These are phyloP conservation scores for Capronia americana DNA, from an alignment of 2,329 filamentous ascomycete genomes.

Conservation along the genomic window DNA sequence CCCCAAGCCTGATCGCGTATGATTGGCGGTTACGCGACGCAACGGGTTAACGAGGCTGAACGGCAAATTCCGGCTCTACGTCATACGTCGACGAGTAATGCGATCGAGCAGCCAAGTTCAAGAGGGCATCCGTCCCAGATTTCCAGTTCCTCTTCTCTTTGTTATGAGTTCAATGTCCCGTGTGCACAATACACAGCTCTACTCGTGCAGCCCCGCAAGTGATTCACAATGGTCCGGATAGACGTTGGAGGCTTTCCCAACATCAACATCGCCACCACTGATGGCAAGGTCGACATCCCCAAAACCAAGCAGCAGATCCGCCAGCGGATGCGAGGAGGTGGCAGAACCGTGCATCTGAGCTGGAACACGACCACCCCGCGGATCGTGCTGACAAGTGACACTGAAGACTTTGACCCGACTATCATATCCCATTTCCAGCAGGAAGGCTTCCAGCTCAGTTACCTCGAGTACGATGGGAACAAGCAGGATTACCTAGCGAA, in stretches of 20 bases:
- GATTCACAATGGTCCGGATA: slow-evolving; percentile 30
- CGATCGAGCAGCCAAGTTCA: slow-evolving; percentile 9
- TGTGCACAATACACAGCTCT: neutral
- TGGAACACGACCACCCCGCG: slow-evolving; percentile 34
- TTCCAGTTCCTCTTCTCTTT: neutral
- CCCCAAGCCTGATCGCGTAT: slow-evolving; percentile 6
- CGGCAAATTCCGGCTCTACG: slow-evolving; percentile 5
- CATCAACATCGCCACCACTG: slow-evolving; percentile 33
- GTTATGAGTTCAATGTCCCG: neutral
- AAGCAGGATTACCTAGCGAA: slow-evolving; percentile 59
- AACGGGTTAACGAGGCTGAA: slow-evolving; percentile 5
- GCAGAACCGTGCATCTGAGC: slow-evolving; percentile 25
- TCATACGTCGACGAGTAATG: neutral
- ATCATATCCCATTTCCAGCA: slow-evolving; percentile 62
- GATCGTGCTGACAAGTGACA: slow-evolving; percentile 39
- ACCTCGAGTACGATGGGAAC: slow-evolving; percentile 61
- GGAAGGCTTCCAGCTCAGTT: slow-evolving; percentile 66
- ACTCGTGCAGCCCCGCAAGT: neutral
- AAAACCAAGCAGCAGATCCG: slow-evolving; percentile 25
- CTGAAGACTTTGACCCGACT: slow-evolving; percentile 59
- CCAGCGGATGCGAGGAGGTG: slow-evolving; percentile 22
- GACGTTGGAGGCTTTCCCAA: slow-evolving; percentile 34
- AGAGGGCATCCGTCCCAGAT: slow-evolving; percentile 10
- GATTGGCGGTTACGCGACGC: slow-evolving; percentile 1
- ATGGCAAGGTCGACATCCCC: slow-evolving; percentile 17